These are phyloP conservation scores for Rhodotorula taiwanensis DNA, from an alignment of 768 basidiomycete genomes.

Conservation along the genomic window DNA sequence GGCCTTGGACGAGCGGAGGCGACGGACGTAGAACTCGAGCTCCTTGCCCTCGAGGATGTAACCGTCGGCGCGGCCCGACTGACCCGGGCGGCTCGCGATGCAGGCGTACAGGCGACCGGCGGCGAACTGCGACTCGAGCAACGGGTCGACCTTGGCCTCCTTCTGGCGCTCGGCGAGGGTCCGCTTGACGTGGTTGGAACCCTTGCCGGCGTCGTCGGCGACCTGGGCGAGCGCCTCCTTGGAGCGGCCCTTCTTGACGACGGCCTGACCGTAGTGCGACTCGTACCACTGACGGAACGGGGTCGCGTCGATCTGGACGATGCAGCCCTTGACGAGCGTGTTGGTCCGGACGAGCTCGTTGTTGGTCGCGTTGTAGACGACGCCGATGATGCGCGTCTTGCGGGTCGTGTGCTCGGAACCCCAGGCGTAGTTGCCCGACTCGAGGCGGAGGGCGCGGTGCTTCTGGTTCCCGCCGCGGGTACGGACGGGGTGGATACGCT, in stretches of 20 bases:
- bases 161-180: conserved; percentile 83
- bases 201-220: conserved; percentile 59
- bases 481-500: conserved; percentile 91
- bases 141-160: conserved; percentile 83
- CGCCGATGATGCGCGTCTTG: conserved; percentile 93
- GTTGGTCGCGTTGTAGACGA: conserved; percentile 98
- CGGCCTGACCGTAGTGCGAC: conserved; percentile 90
- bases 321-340: conserved; percentile 92
- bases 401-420: conserved; percentile 85
- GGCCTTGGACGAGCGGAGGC: conserved; percentile 84
- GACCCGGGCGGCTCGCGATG: conserved; percentile 92
- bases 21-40: conserved; percentile 94
- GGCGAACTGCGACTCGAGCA: conserved; percentile 51
- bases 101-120: conserved; percentile 79
- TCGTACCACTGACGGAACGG: conserved; percentile 99
- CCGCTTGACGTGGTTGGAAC: conserved; percentile 84
- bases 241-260: conserved; percentile 64
- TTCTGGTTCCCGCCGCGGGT: conserved; percentile 93
- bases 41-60: conserved; percentile 98
- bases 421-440: conserved; percentile 98
- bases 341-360: conserved; percentile 99
- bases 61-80: conserved; percentile 91
- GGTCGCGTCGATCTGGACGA: conserved; percentile 95
- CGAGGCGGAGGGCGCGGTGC: conserved; percentile 91
- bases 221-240: conserved; percentile 53